phyloP scores from a whole-genome alignment of 2,329 filamentous ascomycete genomes.

The Fusarium sp. region DNA sequence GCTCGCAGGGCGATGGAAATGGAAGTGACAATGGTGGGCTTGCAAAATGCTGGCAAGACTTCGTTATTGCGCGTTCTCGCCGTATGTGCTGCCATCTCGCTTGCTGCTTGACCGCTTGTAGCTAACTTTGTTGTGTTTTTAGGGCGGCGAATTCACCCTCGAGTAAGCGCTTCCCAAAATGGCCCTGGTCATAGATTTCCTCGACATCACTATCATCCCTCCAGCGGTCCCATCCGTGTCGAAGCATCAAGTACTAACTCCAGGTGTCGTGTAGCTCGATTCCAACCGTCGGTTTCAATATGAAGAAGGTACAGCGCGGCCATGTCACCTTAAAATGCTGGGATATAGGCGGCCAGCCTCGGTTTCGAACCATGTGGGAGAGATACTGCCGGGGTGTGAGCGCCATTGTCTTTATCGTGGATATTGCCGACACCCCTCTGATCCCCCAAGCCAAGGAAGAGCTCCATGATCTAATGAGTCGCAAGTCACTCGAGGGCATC shows the following conservation, averaged over 20 bases:
- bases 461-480: conserved; percentile 88
- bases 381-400: conserved; percentile 97
- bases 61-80: conserved; percentile 93
- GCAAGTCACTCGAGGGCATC: conserved; percentile 87
- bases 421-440: conserved; percentile 87
- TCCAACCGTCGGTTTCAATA: conserved; percentile 98
- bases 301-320: conserved; percentile 97
- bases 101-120: conserved; percentile 35
- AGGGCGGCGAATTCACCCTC: conserved; percentile 99
- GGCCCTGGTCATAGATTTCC: conserved; percentile 28
- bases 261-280: conserved; percentile 79
- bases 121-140: conserved; percentile 34
- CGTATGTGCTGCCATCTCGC: conserved; percentile 71
- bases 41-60: conserved; percentile 98
- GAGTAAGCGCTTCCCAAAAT: conserved; percentile 76
- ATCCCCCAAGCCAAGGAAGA: conserved; percentile 91
- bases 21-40: conserved; percentile 98
- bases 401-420: conserved; percentile 98
- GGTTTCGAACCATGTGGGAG: conserved; percentile 99
- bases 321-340: conserved; percentile 99
- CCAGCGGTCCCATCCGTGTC: conserved; percentile 9
- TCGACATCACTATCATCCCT: conserved; percentile 12
- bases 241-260: conserved; percentile 54
- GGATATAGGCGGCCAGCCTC: conserved; percentile 96
- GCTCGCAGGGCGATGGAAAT: conserved; percentile 91